A percentile compares a stretch with the other conserved stretches of the same genome.
phyloP scores from a whole-genome alignment of 2,329 filamentous ascomycete species.

The Colletotrichum abscissum region DNA sequence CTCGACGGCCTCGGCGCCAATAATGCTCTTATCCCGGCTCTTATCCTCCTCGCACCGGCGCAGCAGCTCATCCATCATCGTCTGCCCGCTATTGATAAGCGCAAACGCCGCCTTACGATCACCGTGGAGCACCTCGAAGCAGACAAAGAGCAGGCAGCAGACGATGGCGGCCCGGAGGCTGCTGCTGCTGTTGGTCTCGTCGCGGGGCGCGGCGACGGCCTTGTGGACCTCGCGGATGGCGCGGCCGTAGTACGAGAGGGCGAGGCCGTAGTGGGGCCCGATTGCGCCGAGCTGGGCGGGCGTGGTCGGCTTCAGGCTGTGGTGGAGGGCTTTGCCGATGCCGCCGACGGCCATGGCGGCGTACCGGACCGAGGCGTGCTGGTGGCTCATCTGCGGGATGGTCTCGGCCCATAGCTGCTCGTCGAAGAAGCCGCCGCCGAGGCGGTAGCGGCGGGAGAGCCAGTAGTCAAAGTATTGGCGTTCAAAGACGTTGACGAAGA shows the following conservation, averaged over 20 bases:
- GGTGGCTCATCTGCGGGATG: slow-evolving; percentile 47
- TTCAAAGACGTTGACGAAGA: slow-evolving; percentile 38
- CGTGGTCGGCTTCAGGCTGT: slow-evolving; percentile 18
- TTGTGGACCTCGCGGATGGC: slow-evolving; percentile 44
- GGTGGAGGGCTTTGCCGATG: slow-evolving; percentile 40
- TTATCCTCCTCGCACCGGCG: background rate
- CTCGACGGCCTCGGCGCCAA: slow-evolving; percentile 37
- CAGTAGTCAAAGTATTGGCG: slow-evolving; percentile 43
- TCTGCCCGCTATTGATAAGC: slow-evolving; percentile 50
- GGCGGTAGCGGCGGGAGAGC: slow-evolving; percentile 37
- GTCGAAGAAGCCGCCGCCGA: slow-evolving; percentile 46
- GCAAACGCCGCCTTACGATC: slow-evolving; percentile 47
- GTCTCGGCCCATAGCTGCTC: slow-evolving; percentile 48
- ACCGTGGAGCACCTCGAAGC: slow-evolving; percentile 51
- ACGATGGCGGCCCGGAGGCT: slow-evolving; percentile 45
- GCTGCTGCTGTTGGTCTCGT: slow-evolving; percentile 5
- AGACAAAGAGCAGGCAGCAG: slow-evolving; percentile 50
- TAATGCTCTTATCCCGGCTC: background rate
- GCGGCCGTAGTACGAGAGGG: slow-evolving; percentile 46
- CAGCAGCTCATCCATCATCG: slow-evolving; percentile 49
- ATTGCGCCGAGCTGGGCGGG: slow-evolving; percentile 27
- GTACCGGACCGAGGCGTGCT: slow-evolving; percentile 48
- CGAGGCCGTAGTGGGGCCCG: slow-evolving; percentile 43
- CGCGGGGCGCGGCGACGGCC: slow-evolving; percentile 1
- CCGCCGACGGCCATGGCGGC: slow-evolving; percentile 52